Base-by-base conservation (phyloP, 1,284 basidiomycete genomes). In the Trichosporon asahii region DNA sequence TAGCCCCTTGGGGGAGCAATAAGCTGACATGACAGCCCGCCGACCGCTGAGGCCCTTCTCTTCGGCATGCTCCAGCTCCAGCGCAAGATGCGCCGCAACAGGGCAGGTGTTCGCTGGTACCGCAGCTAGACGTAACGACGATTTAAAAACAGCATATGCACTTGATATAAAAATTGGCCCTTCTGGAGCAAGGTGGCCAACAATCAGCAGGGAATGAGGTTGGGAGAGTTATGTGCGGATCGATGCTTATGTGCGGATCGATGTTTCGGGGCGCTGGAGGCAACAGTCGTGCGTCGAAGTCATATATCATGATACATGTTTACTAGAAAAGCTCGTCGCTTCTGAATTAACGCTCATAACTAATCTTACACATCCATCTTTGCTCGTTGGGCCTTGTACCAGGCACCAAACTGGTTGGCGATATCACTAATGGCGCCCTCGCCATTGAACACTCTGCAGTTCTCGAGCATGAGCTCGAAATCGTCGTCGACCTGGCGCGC, bases 51-150 rank as follows among this genome's bases (percentile, higher is more conserved):
- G 84, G 97, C 96, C 12, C 87, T 99, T 63, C 86, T 94, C 61
- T 94, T 95, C 79, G 94, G 93, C 61, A 93, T 96, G 92, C 88
- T 98, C 64, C 95, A 98, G 84, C 88, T 99, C 61, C 95, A 98
- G 85, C 89, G 95, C 75, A 99, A 99, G 88, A 98, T 98, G 92
- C 86, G 95, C 78, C 88, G 91, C 79, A 92, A 89, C 85, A 87
- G 96, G 79, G 93, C 94, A 86, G 89, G 90, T 70, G 92, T 95
- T 8, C 86, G 94, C 64, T 99, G 97, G 96, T 97, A 80, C 84
- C 76, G 83, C 72, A 79, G 75, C 76, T 84, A 79, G 64, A 68
- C 57, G 25, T 37, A 44, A 64, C 37, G 63, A 61, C 57, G 57
- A 64, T 27, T 37, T 44, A 64, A 44, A 64, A 31, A 44, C 63